Conservation (phyloP, 2,329 filamentous ascomycete species). For the Aspergillus latus region DNA sequence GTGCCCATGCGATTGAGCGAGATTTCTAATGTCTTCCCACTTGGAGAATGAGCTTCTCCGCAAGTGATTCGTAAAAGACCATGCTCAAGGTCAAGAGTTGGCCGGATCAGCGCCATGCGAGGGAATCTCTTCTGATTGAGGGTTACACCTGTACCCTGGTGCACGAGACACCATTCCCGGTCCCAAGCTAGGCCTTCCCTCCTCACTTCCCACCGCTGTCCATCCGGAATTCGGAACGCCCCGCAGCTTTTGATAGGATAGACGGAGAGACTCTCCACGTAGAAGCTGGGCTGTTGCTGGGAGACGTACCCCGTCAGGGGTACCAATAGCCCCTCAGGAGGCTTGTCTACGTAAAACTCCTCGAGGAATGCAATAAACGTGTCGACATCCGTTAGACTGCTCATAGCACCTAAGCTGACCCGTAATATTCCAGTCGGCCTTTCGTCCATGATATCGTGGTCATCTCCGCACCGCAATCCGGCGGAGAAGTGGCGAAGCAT, state of each 20-base stretch:
- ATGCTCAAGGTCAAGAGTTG: constrained; percentile 67
- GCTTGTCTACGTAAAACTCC: constrained; percentile 62
- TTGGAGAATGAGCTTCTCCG: constrained; percentile 36
- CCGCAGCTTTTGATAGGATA: constrained; percentile 96
- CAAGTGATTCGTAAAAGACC: constrained; percentile 63
- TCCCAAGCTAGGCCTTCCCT: constrained; percentile 89
- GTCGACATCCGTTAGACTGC: constrained; percentile 70
- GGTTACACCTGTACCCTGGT: constrained; percentile 78
- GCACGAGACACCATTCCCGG: constrained; percentile 92
- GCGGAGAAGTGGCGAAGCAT: constrained; percentile 80
- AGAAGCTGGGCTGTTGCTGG: constrained; percentile 36
- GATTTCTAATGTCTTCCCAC: constrained; percentile 36
- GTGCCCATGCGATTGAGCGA: constrained; percentile 35
- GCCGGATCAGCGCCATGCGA: constrained; percentile 79
- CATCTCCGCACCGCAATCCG: constrained; percentile 79
- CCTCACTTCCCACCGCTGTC: constrained; percentile 70
- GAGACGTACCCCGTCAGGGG: constrained; percentile 15
- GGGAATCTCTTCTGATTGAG: constrained; percentile 88
- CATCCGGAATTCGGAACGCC: constrained; percentile 68
- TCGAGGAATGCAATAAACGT: constrained; percentile 68
- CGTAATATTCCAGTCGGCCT: constrained; percentile 87
- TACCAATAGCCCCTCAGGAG: constrained; percentile 20
- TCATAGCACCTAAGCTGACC: constrained; percentile 88
- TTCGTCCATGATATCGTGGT: constrained; percentile 76
- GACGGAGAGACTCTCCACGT: constrained; percentile 67